These are phyloP conservation scores for Gossypium davidsonii DNA, from an alignment of 441 rosid species.

Conservation along the genomic window DNA sequence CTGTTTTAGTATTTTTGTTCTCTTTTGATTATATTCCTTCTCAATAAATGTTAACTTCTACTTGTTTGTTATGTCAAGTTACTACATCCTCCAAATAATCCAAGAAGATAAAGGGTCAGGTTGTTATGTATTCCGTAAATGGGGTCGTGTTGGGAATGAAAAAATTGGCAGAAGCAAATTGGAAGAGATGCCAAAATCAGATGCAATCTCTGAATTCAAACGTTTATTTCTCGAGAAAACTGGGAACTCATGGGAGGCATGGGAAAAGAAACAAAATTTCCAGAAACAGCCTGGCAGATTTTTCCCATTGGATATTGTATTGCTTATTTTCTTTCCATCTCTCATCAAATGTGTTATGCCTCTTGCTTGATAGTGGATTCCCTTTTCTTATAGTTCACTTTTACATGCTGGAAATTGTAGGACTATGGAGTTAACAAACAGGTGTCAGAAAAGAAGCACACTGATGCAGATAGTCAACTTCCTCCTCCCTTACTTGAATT, in stretches of 20 bases:
- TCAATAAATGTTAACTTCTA: slow-evolving; percentile 12
- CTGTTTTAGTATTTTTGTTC: not conserved
- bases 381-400: not conserved
- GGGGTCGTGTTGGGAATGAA: slow-evolving; percentile 94
- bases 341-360: slow-evolving; percentile 2
- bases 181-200: slow-evolving; percentile 69
- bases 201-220: slow-evolving; percentile 69
- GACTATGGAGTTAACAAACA: slow-evolving; percentile 86
- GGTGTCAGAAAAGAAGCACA: slow-evolving; percentile 35
- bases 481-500: slow-evolving; percentile 61
- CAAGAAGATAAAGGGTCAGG: slow-evolving; percentile 78
- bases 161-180: slow-evolving; percentile 76
- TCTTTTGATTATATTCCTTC: not conserved
- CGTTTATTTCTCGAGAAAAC: slow-evolving; percentile 86
- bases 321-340: slow-evolving; percentile 10
- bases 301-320: slow-evolving; percentile 88
- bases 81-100: slow-evolving; percentile 86
- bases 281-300: slow-evolving; percentile 81
- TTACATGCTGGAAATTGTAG: slow-evolving; percentile 31
- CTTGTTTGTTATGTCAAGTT: slow-evolving; percentile 41
- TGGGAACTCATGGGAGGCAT: slow-evolving; percentile 83
- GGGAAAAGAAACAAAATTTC: slow-evolving; percentile 78
- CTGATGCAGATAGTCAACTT: slow-evolving; percentile 49
- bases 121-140: slow-evolving; percentile 78
- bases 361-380: slow-evolving; percentile 3